A percentile compares a stretch with the other conserved stretches of the same genome.
phyloP scores from a whole-genome alignment of 2,329 filamentous ascomycete genomes.

The Xylaria sp. region DNA sequence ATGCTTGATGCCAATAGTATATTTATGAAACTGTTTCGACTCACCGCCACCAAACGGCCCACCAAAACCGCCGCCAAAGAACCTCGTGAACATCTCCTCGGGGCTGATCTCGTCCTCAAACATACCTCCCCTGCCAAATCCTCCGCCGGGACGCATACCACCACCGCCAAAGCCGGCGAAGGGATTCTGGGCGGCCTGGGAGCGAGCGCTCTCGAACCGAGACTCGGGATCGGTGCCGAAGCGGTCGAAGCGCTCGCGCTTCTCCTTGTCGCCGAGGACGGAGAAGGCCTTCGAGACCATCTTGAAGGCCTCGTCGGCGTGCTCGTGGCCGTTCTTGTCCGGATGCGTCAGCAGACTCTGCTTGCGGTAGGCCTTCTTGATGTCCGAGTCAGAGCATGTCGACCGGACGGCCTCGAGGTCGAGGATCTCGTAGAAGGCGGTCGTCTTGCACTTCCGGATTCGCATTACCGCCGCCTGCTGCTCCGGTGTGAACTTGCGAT shows the following conservation, averaged over 20 bases:
- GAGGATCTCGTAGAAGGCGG: constrained; percentile 94
- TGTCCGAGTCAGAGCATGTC: constrained; percentile 71
- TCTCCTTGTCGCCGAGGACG: constrained; percentile 86
- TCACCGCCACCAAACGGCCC: constrained; percentile 65
- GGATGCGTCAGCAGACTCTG: constrained; percentile 91
- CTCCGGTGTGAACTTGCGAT: constrained; percentile 75
- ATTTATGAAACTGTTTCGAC: constrained; percentile 6
- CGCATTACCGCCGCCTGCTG: constrained; percentile 89
- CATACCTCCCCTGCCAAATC: constrained; percentile 54
- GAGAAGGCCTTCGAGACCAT: constrained; percentile 94
- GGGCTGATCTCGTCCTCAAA: constrained; percentile 92
- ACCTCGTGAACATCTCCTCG: constrained; percentile 93
- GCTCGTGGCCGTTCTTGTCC: constrained; percentile 95
- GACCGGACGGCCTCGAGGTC: constrained; percentile 55
- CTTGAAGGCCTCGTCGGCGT: constrained; percentile 97
- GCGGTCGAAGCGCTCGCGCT: constrained; percentile 80
- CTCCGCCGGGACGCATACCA: constrained; percentile 34
- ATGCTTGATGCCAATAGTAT: background rate
- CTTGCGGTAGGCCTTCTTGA: constrained; percentile 98
- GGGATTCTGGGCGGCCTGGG: constrained; percentile 40
- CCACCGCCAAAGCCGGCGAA: constrained; percentile 35
- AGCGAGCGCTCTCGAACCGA: constrained; percentile 64
- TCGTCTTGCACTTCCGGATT: constrained; percentile 76
- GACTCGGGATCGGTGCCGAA: constrained; percentile 91
- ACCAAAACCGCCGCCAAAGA: constrained; percentile 75